phyloP scores from a whole-genome alignment of 257 asterid species.

The Schizonepeta tenuifolia region DNA sequence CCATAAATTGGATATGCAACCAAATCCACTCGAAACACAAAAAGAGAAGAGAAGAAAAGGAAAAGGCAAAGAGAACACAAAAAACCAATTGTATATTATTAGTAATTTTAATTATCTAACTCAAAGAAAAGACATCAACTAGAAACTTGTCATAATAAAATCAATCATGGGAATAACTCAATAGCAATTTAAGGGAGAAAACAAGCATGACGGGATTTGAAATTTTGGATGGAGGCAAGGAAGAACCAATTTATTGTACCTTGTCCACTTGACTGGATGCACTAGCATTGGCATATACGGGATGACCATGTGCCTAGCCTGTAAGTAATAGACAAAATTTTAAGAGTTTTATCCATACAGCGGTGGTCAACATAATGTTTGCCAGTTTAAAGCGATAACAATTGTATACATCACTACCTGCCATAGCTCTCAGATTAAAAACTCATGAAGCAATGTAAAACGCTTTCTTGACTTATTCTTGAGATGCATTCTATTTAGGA shows the following conservation, averaged over 20 bases:
- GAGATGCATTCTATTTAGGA: constrained; percentile 23
- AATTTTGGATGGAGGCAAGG: constrained; percentile 11
- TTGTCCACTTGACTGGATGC: constrained; percentile 91
- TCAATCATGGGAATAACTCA: constrained; percentile 8
- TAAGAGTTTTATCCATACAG: constrained; percentile 25
- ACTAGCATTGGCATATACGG: constrained; percentile 99
- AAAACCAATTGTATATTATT: neutral
- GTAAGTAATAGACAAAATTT: constrained; percentile 28
- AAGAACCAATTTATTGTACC: constrained; percentile 51
- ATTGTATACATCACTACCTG: constrained; percentile 11
- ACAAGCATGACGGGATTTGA: constrained; percentile 8
- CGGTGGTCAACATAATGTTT: constrained; percentile 3
- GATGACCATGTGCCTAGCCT: constrained; percentile 97
- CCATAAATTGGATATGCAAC: neutral
- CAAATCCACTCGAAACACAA: neutral
- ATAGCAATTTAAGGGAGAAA: constrained; percentile 13
- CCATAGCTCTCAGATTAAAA: constrained; percentile 25
- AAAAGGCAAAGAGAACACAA: neutral
- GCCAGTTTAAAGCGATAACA: constrained; percentile 16
- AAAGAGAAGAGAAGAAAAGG: neutral
- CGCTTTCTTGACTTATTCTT: constrained; percentile 21
- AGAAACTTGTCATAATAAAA: neutral
- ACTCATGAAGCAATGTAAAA: constrained; percentile 17
- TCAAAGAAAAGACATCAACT: constrained; percentile 1
- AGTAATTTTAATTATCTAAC: constrained; percentile 2